These are phyloP conservation scores for Graphiopsis chlorocephala DNA, from an alignment of 2,329 filamentous ascomycete species.

Conservation along the genomic window DNA sequence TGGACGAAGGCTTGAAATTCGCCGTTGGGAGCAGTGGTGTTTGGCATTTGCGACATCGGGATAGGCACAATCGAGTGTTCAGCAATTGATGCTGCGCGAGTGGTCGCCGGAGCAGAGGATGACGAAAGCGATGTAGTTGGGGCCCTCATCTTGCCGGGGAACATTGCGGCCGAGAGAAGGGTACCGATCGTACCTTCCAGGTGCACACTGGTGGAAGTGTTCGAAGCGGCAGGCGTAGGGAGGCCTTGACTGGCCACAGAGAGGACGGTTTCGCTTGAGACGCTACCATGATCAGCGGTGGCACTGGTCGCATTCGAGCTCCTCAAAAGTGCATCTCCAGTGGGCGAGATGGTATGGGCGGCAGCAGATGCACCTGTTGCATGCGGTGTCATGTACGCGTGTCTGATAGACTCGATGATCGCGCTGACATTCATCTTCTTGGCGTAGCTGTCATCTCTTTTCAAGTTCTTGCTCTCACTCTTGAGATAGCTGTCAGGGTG, in stretches of 20 bases:
- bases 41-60: not conserved
- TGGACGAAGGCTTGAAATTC: constrained; percentile 7
- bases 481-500: not conserved
- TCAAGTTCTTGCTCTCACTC: not conserved
- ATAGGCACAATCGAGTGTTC: not conserved
- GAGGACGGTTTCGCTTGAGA: not conserved
- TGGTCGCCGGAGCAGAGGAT: not conserved
- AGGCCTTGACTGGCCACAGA: not conserved
- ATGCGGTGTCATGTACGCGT: not conserved
- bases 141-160: constrained; percentile 5
- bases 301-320: not conserved
- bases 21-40: constrained; percentile 3
- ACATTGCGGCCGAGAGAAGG: constrained; percentile 4
- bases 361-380: not conserved
- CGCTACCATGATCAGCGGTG: not conserved
- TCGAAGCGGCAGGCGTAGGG: not conserved
- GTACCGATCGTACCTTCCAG: constrained; percentile 3
- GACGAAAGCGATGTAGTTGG: not conserved
- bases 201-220: not conserved
- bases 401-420: not conserved
- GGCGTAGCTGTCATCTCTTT: not conserved
- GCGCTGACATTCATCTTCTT: not conserved
- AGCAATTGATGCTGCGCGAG: not conserved
- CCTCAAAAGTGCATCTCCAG: not conserved
- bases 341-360: not conserved